Conservation (phyloP, 2,329 filamentous ascomycete species). For the Sordariomycetes sp. region DNA sequence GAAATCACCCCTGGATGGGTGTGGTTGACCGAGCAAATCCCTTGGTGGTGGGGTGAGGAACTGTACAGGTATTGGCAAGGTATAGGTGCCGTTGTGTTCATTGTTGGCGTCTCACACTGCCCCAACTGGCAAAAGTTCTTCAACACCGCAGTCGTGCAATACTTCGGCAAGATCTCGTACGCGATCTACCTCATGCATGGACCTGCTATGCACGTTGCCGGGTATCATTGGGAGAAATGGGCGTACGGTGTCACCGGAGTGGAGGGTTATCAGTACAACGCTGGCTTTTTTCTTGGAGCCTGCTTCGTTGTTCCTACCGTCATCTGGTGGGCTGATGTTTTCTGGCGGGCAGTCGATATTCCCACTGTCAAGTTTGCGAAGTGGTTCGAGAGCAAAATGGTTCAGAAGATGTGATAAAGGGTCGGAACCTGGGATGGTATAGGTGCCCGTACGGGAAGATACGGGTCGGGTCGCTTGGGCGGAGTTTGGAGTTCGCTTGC, state of each 20-base stretch:
- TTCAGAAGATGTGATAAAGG: background rate
- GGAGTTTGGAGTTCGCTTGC: too few species aligned
- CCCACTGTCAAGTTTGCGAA: slow-evolving; percentile 47
- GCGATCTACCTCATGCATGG: slow-evolving; percentile 54
- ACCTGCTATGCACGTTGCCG: slow-evolving; percentile 41
- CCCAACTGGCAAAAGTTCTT: slow-evolving; percentile 39
- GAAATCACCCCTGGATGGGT: slow-evolving; percentile 45
- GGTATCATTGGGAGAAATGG: slow-evolving; percentile 40
- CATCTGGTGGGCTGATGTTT: slow-evolving; percentile 46
- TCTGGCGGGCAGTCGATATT: slow-evolving; percentile 45
- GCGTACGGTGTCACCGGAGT: slow-evolving; percentile 37
- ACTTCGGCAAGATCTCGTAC: slow-evolving; percentile 52
- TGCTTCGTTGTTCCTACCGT: slow-evolving; percentile 39
- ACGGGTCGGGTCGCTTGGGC: too few species aligned
- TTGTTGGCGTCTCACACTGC: slow-evolving; percentile 38
- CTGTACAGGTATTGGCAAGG: slow-evolving; percentile 49
- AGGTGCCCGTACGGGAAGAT: too few species aligned
- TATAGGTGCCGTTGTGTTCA: slow-evolving; percentile 41
- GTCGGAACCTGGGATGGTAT: too few species aligned
- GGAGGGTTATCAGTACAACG: slow-evolving; percentile 32
- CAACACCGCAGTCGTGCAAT: slow-evolving; percentile 39
- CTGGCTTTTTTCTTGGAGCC: slow-evolving; percentile 36
- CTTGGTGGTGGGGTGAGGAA: slow-evolving; percentile 36
- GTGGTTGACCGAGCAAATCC: slow-evolving; percentile 36
- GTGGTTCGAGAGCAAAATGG: slow-evolving; percentile 37